These are phyloP conservation scores for Coemansia sp. DNA, from an alignment of 192 early-diverging fungal genomes.

Conservation along the genomic window DNA sequence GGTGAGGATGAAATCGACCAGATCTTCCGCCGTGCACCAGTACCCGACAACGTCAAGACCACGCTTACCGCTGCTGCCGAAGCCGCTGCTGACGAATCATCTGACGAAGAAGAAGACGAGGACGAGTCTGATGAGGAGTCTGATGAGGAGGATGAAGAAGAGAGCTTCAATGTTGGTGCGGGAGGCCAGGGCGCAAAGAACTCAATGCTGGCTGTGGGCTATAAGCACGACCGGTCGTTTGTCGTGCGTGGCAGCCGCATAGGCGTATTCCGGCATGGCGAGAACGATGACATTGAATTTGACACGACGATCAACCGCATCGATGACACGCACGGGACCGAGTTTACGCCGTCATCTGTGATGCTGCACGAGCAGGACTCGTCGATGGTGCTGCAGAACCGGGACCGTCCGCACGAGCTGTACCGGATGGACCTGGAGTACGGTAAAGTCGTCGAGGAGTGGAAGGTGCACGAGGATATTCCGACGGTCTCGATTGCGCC, in stretches of 20 bases:
- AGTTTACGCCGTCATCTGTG: slow-evolving; percentile 73
- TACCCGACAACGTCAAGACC: slow-evolving; percentile 41
- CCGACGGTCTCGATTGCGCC: slow-evolving; percentile 71
- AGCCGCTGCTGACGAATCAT: slow-evolving; percentile 5
- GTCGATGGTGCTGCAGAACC: slow-evolving; percentile 75
- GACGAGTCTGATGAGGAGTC: slow-evolving; percentile 16
- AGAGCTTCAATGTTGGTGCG: slow-evolving; percentile 21
- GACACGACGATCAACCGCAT: slow-evolving; percentile 81
- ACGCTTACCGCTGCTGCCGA: slow-evolving; percentile 5
- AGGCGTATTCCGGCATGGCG: slow-evolving; percentile 84
- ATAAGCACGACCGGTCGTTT: slow-evolving; percentile 86
- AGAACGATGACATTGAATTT: slow-evolving; percentile 74
- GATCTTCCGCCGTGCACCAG: slow-evolving; percentile 25
- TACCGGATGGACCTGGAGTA: slow-evolving; percentile 91
- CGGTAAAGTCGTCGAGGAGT: slow-evolving; percentile 94
- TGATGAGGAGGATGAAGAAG: slow-evolving; percentile 48
- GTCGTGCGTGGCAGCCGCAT: slow-evolving; percentile 88
- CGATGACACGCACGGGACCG: slow-evolving; percentile 58
- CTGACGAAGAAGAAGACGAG: slow-evolving; percentile 35
- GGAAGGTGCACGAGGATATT: slow-evolving; percentile 80
- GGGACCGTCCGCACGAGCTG: slow-evolving; percentile 68
- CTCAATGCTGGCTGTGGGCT: slow-evolving; percentile 81
- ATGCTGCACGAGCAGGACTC: slow-evolving; percentile 90
- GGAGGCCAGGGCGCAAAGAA: slow-evolving; percentile 59
- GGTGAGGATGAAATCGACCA: slow-evolving; percentile 11